These are phyloP conservation scores for Mucor irregularis DNA, from an alignment of 371 early-diverging fungal genomes.

Conservation along the genomic window DNA sequence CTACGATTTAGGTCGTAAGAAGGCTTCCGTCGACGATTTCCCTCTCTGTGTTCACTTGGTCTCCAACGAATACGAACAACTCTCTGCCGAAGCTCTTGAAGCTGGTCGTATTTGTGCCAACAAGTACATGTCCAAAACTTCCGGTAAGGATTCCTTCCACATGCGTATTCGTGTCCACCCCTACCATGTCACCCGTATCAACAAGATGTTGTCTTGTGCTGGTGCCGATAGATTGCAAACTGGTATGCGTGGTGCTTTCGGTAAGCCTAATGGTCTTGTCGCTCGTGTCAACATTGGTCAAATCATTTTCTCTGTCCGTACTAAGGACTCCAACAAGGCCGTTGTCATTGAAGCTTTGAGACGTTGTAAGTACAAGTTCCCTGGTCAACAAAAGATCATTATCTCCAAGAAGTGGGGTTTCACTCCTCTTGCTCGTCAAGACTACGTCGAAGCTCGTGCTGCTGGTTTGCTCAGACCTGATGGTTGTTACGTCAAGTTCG, in stretches of 20 bases:
- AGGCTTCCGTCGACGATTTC: conserved; percentile 98
- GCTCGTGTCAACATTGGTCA: conserved; percentile 99
- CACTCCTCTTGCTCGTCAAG: conserved; percentile 96
- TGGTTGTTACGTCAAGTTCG: conserved; percentile 98
- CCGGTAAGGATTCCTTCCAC: conserved; percentile 99
- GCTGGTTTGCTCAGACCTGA: conserved; percentile 89
- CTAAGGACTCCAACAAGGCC: conserved; percentile 96
- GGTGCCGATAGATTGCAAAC: conserved; percentile 99
- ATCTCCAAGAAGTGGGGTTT: conserved; percentile 99
- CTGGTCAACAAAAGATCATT: conserved; percentile 99
- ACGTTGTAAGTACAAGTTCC: conserved; percentile 98
- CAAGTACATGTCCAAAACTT: conserved; percentile 99
- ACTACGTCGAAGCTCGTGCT: conserved; percentile 83
- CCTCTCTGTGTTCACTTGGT: conserved; percentile 97
- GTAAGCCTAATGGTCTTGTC: conserved; percentile 99
- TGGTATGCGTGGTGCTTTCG: conserved; percentile 99
- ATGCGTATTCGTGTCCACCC: conserved; percentile 99
- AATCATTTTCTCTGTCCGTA: conserved; percentile 97
- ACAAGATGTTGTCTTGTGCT: conserved; percentile 99
- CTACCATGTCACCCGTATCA: conserved; percentile 99
- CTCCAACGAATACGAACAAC: conserved; percentile 99
- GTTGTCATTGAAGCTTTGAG: conserved; percentile 98
- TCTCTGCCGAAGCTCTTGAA: conserved; percentile 99
- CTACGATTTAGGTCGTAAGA: conserved; percentile 99
- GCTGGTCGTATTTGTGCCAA: conserved; percentile 99